These are phyloP conservation scores for Williopsis jadinii DNA, from an alignment of 1,139 yeast genomes.

Conservation along the genomic window DNA sequence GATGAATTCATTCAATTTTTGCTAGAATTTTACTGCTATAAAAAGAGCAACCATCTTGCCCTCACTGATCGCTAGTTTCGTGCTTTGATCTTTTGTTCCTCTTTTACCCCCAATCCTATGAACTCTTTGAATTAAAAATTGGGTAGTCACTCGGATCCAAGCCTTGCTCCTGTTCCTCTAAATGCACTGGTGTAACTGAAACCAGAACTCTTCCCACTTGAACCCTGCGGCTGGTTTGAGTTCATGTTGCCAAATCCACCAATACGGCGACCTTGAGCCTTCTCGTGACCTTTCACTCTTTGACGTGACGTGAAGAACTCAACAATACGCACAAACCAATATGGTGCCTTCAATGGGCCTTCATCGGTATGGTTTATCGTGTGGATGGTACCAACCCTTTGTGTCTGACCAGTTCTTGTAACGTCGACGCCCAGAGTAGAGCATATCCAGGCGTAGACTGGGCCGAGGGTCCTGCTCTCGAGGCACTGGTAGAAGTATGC, in stretches of 20 bases:
- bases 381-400: slow-evolving; percentile 29
- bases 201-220: slow-evolving; percentile 4
- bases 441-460: slow-evolving; percentile 30
- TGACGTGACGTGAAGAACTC: slow-evolving; percentile 7
- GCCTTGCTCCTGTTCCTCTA: slow-evolving; percentile 22
- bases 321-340: slow-evolving; percentile 19
- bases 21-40: slow-evolving; percentile 15
- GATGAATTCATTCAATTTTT: slow-evolving; percentile 18
- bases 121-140: too few species aligned
- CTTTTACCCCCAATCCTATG: too few species aligned
- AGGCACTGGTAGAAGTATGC: slow-evolving; percentile 57
- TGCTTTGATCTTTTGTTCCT: too few species aligned
- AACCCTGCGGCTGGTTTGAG: not conserved
- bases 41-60: slow-evolving; percentile 1
- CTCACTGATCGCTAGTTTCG: too few species aligned
- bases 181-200: slow-evolving; percentile 10
- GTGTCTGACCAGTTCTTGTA: slow-evolving; percentile 15
- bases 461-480: slow-evolving; percentile 47
- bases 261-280: slow-evolving; percentile 3
- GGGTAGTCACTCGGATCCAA: slow-evolving; percentile 11
- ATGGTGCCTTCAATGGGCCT: slow-evolving; percentile 32
- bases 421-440: slow-evolving; percentile 18
- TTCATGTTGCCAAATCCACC: slow-evolving; percentile 1
- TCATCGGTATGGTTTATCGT: slow-evolving; percentile 21
- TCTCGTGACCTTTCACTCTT: not conserved